Percentiles rank a stretch among this genome's conserved stretches.
phyloP scores from a whole-genome alignment of 1,284 basidiomycete species.

The Irpex sp. region DNA sequence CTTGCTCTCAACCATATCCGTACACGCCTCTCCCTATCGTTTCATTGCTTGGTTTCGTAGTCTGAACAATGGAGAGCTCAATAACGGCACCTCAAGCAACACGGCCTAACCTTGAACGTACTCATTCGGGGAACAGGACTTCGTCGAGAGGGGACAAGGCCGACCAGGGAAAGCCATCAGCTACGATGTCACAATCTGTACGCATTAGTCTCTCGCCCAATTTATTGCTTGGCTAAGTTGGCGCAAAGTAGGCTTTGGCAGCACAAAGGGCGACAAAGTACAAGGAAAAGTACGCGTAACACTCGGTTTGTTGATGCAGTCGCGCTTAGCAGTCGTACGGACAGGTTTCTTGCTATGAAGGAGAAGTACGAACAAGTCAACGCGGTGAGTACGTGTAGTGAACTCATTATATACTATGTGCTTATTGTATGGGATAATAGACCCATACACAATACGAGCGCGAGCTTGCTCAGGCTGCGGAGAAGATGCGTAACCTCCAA shows the following conservation, averaged over 20 bases:
- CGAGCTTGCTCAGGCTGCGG: slow-evolving; percentile 44
- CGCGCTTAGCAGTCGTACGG: background rate
- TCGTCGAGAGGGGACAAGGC: background rate
- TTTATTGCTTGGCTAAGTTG: background rate
- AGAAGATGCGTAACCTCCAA: slow-evolving; percentile 49
- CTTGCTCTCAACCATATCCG: no score
- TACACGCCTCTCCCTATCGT: background rate
- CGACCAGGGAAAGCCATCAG: background rate
- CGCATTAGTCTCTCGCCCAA: background rate
- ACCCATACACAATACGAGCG: slow-evolving; percentile 39
- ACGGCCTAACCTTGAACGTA: slow-evolving; percentile 3
- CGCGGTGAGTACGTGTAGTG: slow-evolving; percentile 34
- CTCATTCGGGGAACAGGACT: slow-evolving; percentile 2
- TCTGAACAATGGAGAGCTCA: background rate
- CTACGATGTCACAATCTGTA: background rate
- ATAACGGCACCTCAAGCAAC: background rate
- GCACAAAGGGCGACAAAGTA: slow-evolving; percentile 19
- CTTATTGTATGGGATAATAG: slow-evolving; percentile 24
- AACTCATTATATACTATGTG: background rate
- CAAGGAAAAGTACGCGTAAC: slow-evolving; percentile 24
- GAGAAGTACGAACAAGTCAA: slow-evolving; percentile 53
- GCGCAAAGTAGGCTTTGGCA: slow-evolving; percentile 3
- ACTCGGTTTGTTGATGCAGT: background rate
- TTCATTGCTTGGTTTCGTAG: background rate
- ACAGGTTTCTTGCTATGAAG: slow-evolving; percentile 48